A percentile compares a stretch with the other conserved stretches of the same genome.
Evolutionary conservation across 208 protist species (phyloP).

Genomic region (Herpetomonas samuelpessoai): DNA sequence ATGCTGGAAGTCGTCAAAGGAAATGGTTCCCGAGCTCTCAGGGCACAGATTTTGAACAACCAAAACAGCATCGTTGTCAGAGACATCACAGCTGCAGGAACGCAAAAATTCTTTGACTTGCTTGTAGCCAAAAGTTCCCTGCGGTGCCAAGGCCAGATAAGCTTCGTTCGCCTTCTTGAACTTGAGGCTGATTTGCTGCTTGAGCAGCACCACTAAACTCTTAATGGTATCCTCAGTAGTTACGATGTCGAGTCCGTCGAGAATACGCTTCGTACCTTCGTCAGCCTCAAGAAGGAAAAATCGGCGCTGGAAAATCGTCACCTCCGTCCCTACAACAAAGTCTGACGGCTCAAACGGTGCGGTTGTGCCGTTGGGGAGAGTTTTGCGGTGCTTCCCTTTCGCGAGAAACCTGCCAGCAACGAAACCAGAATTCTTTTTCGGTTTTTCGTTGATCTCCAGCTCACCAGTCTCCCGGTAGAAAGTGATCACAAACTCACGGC

Average conservation of each 20-base stretch:
- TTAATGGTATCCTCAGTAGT: conserved; percentile 63
- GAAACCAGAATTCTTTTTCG: conserved; percentile 84
- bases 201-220: conserved; percentile 67
- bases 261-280: conserved; percentile 59
- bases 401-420: conserved; percentile 88
- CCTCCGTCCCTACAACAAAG: conserved; percentile 71
- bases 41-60: conserved; percentile 76
- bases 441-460: conserved; percentile 83
- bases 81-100: conserved; percentile 79
- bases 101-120: conserved; percentile 83
- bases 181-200: conserved; percentile 79
- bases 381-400: conserved; percentile 69
- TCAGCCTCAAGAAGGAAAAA: conserved; percentile 81
- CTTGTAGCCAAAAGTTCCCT: conserved; percentile 72
- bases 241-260: conserved; percentile 58
- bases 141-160: conserved; percentile 62
- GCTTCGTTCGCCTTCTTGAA: conserved; percentile 74
- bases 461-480: conserved; percentile 90
- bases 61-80: conserved; percentile 77
- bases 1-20: conserved; percentile 71
- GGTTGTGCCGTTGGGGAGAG: conserved; percentile 60
- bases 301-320: conserved; percentile 65
- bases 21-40: conserved; percentile 58
- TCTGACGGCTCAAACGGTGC: conserved; percentile 56
- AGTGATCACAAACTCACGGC: conserved; percentile 83